A percentile compares a stretch with the other conserved stretches of the same genome.
Evolutionary conservation across 2,329 filamentous ascomycete species (phyloP).

Genomic region (Thielaviopsis ethacetica): DNA sequence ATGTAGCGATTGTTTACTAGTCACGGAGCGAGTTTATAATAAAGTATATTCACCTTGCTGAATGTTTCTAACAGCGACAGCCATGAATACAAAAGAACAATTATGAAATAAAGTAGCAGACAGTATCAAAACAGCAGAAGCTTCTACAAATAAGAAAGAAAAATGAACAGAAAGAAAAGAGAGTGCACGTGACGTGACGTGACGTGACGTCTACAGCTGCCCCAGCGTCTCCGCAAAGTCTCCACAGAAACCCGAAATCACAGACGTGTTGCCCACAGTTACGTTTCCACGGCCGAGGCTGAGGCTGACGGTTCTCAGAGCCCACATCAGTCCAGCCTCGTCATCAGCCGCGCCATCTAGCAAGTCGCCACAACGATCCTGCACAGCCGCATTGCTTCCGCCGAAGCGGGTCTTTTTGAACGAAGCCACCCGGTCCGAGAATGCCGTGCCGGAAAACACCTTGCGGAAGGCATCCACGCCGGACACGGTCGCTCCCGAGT

Average conservation of each 20-base stretch:
- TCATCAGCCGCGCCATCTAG: neutral
- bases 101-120: neutral
- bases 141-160: neutral
- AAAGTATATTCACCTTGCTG: neutral
- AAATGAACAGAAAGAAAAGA: neutral
- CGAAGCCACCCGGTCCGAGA: neutral
- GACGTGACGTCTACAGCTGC: neutral
- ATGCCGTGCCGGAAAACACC: neutral
- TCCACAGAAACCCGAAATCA: constrained; percentile 4
- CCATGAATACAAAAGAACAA: too few species aligned
- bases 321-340: constrained; percentile 1
- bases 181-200: neutral
- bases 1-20: neutral
- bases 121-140: neutral
- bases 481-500: neutral
- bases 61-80: neutral
- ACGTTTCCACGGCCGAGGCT: too few species aligned
- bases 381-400: neutral
- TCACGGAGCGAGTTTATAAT: neutral
- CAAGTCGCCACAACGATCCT: neutral
- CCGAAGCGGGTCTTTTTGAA: constrained; percentile 6
- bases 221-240: constrained; percentile 6
- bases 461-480: neutral
- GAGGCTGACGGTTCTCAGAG: neutral
- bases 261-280: neutral